Evolutionary conservation across 345 rosid genomes (phyloP).

Genomic region (Rhodomyrtus tomentosa): DNA sequence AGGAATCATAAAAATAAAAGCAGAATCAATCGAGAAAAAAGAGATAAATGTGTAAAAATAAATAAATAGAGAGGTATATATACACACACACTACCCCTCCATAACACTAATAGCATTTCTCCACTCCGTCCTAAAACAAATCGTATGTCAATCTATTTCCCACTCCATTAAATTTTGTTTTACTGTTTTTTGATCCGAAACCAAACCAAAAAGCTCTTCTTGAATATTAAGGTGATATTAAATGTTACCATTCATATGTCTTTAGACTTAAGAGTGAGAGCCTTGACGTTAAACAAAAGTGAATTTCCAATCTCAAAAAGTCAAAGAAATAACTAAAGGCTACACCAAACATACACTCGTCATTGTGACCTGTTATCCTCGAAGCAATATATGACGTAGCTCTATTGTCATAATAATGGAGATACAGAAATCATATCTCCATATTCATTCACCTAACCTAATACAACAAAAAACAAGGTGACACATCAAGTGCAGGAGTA

Average conservation of each 20-base stretch:
- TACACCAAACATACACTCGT: background rate
- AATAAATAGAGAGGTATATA: no score
- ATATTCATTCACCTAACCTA: background rate
- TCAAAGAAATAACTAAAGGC: background rate
- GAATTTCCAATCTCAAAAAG: background rate
- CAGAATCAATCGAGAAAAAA: no score
- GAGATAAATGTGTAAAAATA: no score
- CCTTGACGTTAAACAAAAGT: background rate
- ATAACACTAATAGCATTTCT: no score
- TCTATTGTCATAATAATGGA: background rate
- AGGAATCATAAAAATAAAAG: no score
- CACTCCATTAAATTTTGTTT: no score
- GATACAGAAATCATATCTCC: background rate
- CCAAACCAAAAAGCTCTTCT: background rate
- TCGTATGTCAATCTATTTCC: no score
- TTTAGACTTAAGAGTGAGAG: background rate
- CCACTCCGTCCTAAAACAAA: no score
- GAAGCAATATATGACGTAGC: background rate
- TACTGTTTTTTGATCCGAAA: background rate
- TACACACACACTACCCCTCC: no score
- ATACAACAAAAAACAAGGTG: background rate
- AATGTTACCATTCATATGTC: background rate
- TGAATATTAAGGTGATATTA: background rate
- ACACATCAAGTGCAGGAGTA: background rate
- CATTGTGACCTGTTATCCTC: background rate